Conservation (phyloP, 2,329 filamentous ascomycete species). For the Zarea fungicola region DNA sequence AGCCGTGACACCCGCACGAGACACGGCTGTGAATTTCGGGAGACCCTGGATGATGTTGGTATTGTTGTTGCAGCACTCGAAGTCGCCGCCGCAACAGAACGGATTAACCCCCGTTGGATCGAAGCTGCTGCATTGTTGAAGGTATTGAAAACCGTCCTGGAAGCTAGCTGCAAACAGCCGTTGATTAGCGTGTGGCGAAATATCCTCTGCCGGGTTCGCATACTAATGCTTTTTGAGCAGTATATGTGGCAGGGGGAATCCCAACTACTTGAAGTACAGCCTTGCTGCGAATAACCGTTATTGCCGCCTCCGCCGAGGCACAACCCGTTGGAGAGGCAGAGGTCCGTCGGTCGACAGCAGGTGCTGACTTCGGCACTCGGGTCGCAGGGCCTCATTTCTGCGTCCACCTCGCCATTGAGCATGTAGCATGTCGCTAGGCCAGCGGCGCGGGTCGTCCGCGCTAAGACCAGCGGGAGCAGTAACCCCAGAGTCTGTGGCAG, state of each 20-base stretch:
- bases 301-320: constrained; percentile 7
- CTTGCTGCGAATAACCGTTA: constrained; percentile 4
- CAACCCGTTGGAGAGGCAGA: constrained; percentile 7
- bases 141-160: constrained; percentile 1
- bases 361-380: constrained; percentile 5
- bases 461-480: background rate
- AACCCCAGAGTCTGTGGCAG: no score
- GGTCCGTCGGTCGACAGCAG: constrained; percentile 3
- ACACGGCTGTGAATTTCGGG: constrained; percentile 1
- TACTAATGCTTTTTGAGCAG: constrained; percentile 4
- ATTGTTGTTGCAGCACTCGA: constrained; percentile 2
- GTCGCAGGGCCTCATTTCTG: constrained; percentile 6
- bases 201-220: background rate
- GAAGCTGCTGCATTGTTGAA: constrained; percentile 9
- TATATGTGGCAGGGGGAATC: constrained; percentile 7
- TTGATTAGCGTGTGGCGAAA: background rate
- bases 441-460: background rate
- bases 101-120: background rate
- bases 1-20: background rate
- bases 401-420: background rate
- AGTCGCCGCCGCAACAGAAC: constrained; percentile 8
- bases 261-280: background rate
- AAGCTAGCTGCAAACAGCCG: background rate
- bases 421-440: constrained; percentile 4
- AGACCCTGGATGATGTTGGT: background rate